phyloP scores from a whole-genome alignment of 2,329 filamentous ascomycete genomes.

The Alternaria panax region DNA sequence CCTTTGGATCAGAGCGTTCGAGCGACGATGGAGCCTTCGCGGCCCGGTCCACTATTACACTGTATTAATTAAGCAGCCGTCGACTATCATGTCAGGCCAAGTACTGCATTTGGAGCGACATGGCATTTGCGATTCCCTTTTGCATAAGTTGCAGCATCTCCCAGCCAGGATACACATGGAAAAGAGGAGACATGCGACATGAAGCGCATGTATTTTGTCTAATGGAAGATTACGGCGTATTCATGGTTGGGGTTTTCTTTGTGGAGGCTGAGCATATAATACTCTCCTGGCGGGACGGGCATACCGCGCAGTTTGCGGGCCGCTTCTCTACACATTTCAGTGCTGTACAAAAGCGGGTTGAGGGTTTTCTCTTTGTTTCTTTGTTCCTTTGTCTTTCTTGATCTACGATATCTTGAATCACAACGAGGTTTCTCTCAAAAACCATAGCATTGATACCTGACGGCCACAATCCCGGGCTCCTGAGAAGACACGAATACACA shows the following conservation, averaged over 20 bases:
- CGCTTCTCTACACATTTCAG: conserved; percentile 18
- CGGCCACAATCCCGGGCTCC: conserved; percentile 17
- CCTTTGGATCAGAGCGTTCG: conserved; percentile 45
- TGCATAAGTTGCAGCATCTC: conserved; percentile 34
- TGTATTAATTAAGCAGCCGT: conserved; percentile 45
- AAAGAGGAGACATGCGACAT: conserved; percentile 21
- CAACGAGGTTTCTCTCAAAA: conserved; percentile 20
- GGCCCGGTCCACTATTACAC: conserved; percentile 28
- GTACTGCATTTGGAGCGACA: conserved; percentile 47
- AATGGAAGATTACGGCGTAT: conserved; percentile 23
- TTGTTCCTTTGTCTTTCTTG: conserved; percentile 13
- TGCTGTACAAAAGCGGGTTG: conserved; percentile 45
- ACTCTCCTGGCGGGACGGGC: conserved; percentile 23
- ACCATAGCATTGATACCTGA: conserved; percentile 25
- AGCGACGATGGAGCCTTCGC: conserved; percentile 29
- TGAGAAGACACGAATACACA: conserved; percentile 30
- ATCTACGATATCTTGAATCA: conserved; percentile 26
- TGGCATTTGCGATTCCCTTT: conserved; percentile 37
- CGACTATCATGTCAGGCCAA: conserved; percentile 27
- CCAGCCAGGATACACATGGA: conserved; percentile 25
- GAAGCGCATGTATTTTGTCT: conserved; percentile 23
- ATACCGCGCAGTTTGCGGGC: conserved; percentile 25
- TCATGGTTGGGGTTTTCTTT: conserved; percentile 14
- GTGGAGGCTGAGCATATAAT: conserved; percentile 26
- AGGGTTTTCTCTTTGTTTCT: conserved; percentile 20